Base-by-base conservation (phyloP, 2,329 filamentous ascomycete species). In the Cladorrhinum sp. region DNA sequence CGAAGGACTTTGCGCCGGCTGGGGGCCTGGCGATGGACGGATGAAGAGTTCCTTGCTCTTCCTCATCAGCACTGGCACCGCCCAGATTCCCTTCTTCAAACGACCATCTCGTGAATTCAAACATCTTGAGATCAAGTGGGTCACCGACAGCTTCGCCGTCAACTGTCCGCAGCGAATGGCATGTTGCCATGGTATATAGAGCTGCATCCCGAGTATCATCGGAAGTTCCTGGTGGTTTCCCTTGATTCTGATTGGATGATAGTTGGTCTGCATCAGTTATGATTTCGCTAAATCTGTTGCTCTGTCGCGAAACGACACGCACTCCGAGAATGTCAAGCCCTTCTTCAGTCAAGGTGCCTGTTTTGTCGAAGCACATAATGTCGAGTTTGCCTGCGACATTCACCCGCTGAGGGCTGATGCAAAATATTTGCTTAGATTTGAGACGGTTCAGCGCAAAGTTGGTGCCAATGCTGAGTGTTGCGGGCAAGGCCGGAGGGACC, bases 331-430 rank as follows among this genome's bases (percentile, higher is more conserved):
- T 91, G 73, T 99, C 96, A 48, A 99, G 78, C 0, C 95, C 95
- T 73, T 99, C 95, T 74, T 98, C 95, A 0, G 95, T 99, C 57
- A 99, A 78, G 0, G 95, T 99, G n/a, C 95, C 95, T 0, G 95
- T 99, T 77, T 99, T 99, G 77, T 99, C 95, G 66, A 99, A 99
- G 75, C 93, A 97, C 77, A 99, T 90, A 10, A 98, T 85, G 71
- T 99, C 95, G 3, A 99, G 78, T 74, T 98, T 98, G 54, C 96
- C 95, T 16, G 91, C 95, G 5, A 99, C 92, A 69, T 98, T 99
- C 59, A 99, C 93, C 69, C 95, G 85, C 71, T 99, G 95, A 0
- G 96, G 95, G 66, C 93, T 98, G 70, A 98, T 99, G 71, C 95
- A 99, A 71, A 96, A 99, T 38, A 99, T 97, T 49, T 92, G 84